phyloP scores from a whole-genome alignment of 306 rosid genomes.

The Malus sieversii region DNA sequence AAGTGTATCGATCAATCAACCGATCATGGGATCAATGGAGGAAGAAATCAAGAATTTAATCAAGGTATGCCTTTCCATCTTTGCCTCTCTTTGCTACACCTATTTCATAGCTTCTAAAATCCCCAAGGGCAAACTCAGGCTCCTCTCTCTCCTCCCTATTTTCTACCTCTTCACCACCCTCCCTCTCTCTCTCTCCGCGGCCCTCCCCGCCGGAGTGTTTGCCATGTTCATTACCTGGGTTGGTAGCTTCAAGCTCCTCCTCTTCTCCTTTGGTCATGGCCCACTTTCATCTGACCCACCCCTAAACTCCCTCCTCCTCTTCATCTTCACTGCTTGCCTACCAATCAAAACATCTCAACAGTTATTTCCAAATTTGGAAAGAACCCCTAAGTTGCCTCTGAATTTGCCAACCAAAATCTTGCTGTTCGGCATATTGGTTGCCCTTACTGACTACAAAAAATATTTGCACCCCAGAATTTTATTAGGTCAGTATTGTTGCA shows the following conservation, averaged over 20 bases:
- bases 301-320: conserved; percentile 6
- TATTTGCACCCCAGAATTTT: not conserved
- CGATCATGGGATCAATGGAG: not conserved
- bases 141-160: conserved; percentile 26
- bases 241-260: conserved; percentile 27
- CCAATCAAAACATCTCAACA: conserved; percentile 13
- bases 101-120: conserved; percentile 21
- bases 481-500: not conserved
- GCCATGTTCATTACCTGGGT: conserved; percentile 32
- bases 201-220: conserved; percentile 20
- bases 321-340: conserved; percentile 13
- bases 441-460: not conserved
- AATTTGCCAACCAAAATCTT: conserved; percentile 20
- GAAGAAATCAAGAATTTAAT: conserved; percentile 12
- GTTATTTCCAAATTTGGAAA: not conserved
- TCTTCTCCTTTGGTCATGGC: conserved; percentile 22
- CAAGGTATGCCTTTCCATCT: conserved; percentile 18
- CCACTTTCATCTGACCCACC: conserved; percentile 21
- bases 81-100: conserved; percentile 9
- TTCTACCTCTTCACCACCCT: conserved; percentile 20
- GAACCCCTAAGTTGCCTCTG: conserved; percentile 7
- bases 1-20: not conserved
- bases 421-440: not conserved
- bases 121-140: conserved; percentile 21
- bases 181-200: conserved; percentile 16